These are phyloP conservation scores for Leptographium procerum DNA, from an alignment of 2,329 filamentous ascomycete genomes.

Conservation along the genomic window DNA sequence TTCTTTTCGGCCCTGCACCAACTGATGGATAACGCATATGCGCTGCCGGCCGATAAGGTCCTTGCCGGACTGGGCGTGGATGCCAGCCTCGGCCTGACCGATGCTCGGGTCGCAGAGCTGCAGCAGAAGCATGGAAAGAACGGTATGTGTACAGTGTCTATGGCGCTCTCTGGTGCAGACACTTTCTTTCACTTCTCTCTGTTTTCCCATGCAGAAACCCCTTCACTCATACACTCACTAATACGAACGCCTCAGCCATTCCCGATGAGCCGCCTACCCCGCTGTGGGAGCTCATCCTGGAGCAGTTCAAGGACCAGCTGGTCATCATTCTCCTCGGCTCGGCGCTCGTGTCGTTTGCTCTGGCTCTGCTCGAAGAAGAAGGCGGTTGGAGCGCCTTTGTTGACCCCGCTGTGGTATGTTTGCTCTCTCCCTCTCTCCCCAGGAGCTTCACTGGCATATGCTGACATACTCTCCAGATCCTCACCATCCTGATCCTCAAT, in stretches of 20 bases:
- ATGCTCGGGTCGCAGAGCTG: constrained; percentile 44
- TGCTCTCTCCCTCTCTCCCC: not conserved
- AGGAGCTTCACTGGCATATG: not conserved
- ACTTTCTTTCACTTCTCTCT: too few relatives aligned
- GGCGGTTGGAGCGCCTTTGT: constrained; percentile 97
- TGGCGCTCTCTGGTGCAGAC: too few relatives aligned
- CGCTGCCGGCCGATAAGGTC: constrained; percentile 45
- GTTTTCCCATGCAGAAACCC: too few relatives aligned
- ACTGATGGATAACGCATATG: constrained; percentile 52
- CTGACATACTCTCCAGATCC: constrained; percentile 69
- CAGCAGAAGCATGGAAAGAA: constrained; percentile 54
- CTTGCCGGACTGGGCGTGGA: constrained; percentile 48
- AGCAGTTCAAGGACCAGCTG: constrained; percentile 98
- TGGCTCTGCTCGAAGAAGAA: constrained; percentile 86
- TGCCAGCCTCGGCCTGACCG: constrained; percentile 41
- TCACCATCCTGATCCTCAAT: constrained; percentile 94
- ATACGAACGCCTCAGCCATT: constrained; percentile 32
- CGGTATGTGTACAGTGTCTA: constrained; percentile 38
- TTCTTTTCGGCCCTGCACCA: not conserved
- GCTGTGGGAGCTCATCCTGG: constrained; percentile 88
- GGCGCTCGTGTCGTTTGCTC: constrained; percentile 82
- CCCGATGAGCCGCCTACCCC: constrained; percentile 90
- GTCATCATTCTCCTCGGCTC: constrained; percentile 91
- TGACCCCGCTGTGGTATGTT: constrained; percentile 80
- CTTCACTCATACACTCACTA: not conserved